Base-by-base conservation (phyloP, 2,329 filamentous ascomycete genomes). In the Alternaria atra region DNA sequence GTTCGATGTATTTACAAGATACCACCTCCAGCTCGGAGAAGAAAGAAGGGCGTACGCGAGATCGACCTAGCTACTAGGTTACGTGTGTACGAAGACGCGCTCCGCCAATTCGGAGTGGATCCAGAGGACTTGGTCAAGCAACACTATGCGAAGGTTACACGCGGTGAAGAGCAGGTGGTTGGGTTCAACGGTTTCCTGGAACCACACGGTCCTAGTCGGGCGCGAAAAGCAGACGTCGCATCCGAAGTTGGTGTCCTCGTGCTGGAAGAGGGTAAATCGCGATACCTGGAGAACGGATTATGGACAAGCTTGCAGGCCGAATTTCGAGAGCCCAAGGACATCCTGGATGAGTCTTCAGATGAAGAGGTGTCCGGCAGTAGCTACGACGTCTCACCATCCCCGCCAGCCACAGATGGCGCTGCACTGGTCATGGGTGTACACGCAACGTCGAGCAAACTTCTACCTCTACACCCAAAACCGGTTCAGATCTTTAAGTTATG, bases 401-500 rank as follows among this genome's bases (percentile, higher is more conserved):
- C 29, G 1, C 59, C 66, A 12, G 27, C 29, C 3, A 29, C 58
- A 9, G 67, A 69, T 27, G 67, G 52, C 9, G 55, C 63, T 15
- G 58, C 60, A 13, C 35, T 76, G 1, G 52, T 77, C 1, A 70
- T 77, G 9, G 65, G 69, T 8, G 56, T 37, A 17, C 60, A 64
- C 2, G 53, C 34, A 43, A 47, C 66, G n/a, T 46, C 64, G 1
- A 55, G 42, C 15, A 56, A 51, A 23, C 59, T 77, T 15, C 64
- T 65, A 10, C 74, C 83, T 42, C 80, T 90, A 7, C 90, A 92
- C 69, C 90, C 90, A 0, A 72, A 87, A 0, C 87, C 88, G 0
- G 86, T 85, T 0, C 89, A 91, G 61, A 88, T 91, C 53, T 84
- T 86, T 1, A 87, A 86, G 51, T 83, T 94, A 6, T 94, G 91